These are phyloP conservation scores for Bipolaris bicolor DNA, from an alignment of 2,329 filamentous ascomycete genomes.

Conservation along the genomic window DNA sequence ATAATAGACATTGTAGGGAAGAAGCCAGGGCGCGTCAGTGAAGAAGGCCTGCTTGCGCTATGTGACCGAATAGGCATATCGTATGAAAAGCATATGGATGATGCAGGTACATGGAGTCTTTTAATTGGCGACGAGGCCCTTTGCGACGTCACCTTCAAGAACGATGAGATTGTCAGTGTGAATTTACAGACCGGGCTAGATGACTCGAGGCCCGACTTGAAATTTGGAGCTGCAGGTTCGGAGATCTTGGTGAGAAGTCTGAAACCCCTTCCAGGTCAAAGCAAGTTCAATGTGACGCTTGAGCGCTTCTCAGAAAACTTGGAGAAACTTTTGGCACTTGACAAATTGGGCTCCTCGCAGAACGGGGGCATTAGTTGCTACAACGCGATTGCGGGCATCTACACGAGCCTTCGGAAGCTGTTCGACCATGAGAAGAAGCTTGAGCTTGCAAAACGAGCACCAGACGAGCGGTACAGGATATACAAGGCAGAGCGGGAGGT, in stretches of 20 bases:
- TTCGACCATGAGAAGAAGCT: constrained; percentile 70
- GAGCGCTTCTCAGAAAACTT: constrained; percentile 75
- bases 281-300: constrained; percentile 72
- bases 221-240: constrained; percentile 60
- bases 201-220: constrained; percentile 60
- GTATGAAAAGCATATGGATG: constrained; percentile 44
- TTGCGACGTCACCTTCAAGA: constrained; percentile 37
- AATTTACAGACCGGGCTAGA: constrained; percentile 67
- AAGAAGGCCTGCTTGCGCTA: constrained; percentile 75
- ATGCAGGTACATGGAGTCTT: constrained; percentile 42
- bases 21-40: constrained; percentile 73
- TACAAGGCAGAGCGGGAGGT: constrained; percentile 62
- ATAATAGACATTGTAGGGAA: constrained; percentile 71
- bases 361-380: constrained; percentile 69
- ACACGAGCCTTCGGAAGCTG: constrained; percentile 71
- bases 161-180: constrained; percentile 61
- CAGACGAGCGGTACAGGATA: constrained; percentile 51
- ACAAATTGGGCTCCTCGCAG: constrained; percentile 72
- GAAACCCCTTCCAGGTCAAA: constrained; percentile 63
- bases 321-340: constrained; percentile 70
- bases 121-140: constrained; percentile 44
- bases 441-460: constrained; percentile 38
- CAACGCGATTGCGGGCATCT: constrained; percentile 76
- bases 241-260: constrained; percentile 71
- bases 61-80: constrained; percentile 69